Percentiles rank a stretch among this genome's conserved stretches.
These are phyloP conservation scores for Suhomyces bribrorum DNA, from an alignment of 1,139 yeast species.

Conservation along the genomic window DNA sequence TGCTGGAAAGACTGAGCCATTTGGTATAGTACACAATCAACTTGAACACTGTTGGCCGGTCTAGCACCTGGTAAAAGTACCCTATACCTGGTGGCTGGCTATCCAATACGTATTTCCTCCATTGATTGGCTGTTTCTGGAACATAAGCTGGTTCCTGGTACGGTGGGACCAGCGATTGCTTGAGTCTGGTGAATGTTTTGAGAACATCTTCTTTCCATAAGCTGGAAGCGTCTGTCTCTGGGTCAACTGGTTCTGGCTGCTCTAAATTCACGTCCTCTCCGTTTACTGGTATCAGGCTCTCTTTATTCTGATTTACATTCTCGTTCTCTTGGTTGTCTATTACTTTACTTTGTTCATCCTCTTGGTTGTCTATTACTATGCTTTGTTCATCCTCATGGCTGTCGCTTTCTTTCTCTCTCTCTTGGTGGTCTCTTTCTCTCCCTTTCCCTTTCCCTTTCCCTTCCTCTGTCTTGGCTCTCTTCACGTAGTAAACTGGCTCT, in stretches of 20 bases:
- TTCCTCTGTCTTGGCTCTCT: constrained; percentile 5
- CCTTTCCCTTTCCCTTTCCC: constrained; percentile 2
- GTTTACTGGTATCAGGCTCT: constrained; percentile 7
- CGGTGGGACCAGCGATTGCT: constrained; percentile 1
- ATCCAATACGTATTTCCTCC: constrained; percentile 35
- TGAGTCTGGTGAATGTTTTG: constrained; percentile 6
- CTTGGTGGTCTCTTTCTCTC: constrained; percentile 3
- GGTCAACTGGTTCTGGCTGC: not conserved
- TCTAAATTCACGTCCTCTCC: constrained; percentile 9
- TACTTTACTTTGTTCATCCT: not conserved
- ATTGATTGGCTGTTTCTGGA: constrained; percentile 32
- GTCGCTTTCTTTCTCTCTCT: not conserved
- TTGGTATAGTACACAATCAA: constrained; percentile 38
- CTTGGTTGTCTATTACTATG: constrained; percentile 3
- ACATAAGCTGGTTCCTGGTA: constrained; percentile 7
- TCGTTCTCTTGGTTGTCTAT: not conserved
- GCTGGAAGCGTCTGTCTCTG: not conserved
- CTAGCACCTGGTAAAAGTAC: constrained; percentile 23
- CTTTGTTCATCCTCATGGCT: constrained; percentile 2
- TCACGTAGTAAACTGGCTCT: constrained; percentile 22
- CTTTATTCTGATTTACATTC: constrained; percentile 2
- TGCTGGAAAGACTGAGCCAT: constrained; percentile 39
- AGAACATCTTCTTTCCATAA: constrained; percentile 2
- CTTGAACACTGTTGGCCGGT: constrained; percentile 37
- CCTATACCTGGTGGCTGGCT: constrained; percentile 31